Conservation (phyloP, 1,284 basidiomycete species). For the Ganoderma lucidum region DNA sequence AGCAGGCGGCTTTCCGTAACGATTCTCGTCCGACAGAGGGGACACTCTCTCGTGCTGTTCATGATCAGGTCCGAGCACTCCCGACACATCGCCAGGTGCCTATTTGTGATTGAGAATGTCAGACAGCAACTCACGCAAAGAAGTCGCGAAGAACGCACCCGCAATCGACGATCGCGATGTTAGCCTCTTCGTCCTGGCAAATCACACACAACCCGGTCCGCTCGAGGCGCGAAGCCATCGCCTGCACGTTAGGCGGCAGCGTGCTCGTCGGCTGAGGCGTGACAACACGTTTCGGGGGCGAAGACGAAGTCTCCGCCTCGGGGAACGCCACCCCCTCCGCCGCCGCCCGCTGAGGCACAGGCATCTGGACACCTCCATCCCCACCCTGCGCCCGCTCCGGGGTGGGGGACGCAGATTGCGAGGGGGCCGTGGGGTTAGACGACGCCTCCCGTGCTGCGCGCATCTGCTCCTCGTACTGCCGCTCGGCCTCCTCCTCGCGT, state of each 20-base stretch:
- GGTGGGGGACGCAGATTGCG: not conserved
- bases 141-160: constrained; percentile 61
- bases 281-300: constrained; percentile 29
- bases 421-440: not conserved
- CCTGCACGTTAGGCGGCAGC: constrained; percentile 41
- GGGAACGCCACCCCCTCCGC: constrained; percentile 4
- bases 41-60: constrained; percentile 82
- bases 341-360: constrained; percentile 5
- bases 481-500: constrained; percentile 53
- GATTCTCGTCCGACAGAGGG: constrained; percentile 86
- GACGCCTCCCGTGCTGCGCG: constrained; percentile 46
- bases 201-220: constrained; percentile 84
- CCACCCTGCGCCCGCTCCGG: not conserved
- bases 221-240: constrained; percentile 55
- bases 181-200: constrained; percentile 92
- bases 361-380: constrained; percentile 8
- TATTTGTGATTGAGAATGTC: constrained; percentile 38
- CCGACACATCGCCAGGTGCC: constrained; percentile 85
- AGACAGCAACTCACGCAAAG: not conserved
- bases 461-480: constrained; percentile 46
- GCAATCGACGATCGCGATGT: constrained; percentile 92
- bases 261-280: constrained; percentile 35
- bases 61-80: constrained; percentile 87
- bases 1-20: constrained; percentile 83
- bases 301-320: constrained; percentile 18